Evolutionary conservation across 2,329 filamentous ascomycete species (phyloP).

Genomic region (Diaporthe aspalathi): DNA sequence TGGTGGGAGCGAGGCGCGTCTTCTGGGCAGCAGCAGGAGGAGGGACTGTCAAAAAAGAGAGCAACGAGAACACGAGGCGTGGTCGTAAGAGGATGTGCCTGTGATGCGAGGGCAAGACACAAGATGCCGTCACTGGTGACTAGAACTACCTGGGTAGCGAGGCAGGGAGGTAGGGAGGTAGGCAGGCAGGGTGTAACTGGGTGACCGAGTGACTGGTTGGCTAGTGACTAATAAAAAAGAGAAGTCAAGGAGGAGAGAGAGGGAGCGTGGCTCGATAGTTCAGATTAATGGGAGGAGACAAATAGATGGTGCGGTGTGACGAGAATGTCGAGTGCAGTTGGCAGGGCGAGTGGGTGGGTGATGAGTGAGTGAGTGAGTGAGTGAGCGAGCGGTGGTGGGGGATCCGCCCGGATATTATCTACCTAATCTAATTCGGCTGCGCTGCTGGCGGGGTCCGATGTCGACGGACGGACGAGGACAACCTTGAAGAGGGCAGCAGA

Average conservation of each 20-base stretch:
- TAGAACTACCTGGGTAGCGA: too few species aligned
- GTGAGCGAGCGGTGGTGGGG: conserved; percentile 20
- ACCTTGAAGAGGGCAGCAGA: neutral
- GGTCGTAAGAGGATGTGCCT: neutral
- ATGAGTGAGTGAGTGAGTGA: neutral
- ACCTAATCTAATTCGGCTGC: conserved; percentile 3
- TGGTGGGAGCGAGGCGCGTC: neutral
- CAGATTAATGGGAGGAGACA: conserved; percentile 17
- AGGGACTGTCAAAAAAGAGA: too few species aligned
- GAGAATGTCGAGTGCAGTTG: neutral
- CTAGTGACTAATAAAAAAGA: neutral
- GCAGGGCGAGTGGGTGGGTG: neutral
- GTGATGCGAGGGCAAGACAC: neutral
- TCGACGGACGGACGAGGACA: neutral
- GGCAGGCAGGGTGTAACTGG: neutral
- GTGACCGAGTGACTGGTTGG: neutral
- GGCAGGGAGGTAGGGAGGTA: too few species aligned
- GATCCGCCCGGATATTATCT: conserved; percentile 11
- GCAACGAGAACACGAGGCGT: neutral
- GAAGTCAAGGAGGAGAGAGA: neutral
- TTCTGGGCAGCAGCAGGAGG: neutral
- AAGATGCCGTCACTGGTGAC: neutral
- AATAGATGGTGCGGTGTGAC: conserved; percentile 25
- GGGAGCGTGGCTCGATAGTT: neutral
- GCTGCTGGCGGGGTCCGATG: conserved; percentile 22